Percentiles rank a stretch among this genome's conserved stretches.
Conservation (phyloP, 148 eudicot genomes). For the Chenopodium quinoa region DNA sequence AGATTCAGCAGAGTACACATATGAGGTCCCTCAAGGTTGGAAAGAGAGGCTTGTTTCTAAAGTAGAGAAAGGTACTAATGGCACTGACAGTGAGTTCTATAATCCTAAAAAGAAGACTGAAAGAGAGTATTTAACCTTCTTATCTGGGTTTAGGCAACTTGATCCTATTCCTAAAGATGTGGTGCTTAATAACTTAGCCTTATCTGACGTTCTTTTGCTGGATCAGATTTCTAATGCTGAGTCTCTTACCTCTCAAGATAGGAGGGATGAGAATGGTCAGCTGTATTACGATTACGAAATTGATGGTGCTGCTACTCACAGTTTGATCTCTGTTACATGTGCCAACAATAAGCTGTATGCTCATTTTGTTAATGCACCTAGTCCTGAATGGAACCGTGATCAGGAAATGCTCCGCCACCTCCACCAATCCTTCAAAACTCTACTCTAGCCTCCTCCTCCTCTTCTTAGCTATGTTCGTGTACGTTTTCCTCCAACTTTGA, state of each 20-base stretch:
- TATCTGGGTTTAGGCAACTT: conserved; percentile 59
- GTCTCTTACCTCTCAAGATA: conserved; percentile 50
- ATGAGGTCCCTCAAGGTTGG: conserved; percentile 91
- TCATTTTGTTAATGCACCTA: conserved; percentile 86
- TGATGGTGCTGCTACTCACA: conserved; percentile 55
- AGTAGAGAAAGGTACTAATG: conserved; percentile 89
- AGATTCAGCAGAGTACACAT: conserved; percentile 79
- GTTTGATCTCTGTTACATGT: conserved; percentile 80
- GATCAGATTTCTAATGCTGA: conserved; percentile 72
- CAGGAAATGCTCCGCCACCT: conserved; percentile 71
- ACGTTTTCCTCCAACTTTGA: no score
- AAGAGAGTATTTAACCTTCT: conserved; percentile 66
- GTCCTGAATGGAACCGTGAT: conserved; percentile 76
- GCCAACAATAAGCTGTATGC: conserved; percentile 82
- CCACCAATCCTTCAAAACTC: conserved; percentile 75
- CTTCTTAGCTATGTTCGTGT: no score
- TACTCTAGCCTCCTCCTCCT: conserved; percentile 24
- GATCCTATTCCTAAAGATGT: conserved; percentile 78
- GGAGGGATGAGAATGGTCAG: conserved; percentile 73
- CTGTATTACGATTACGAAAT: conserved; percentile 80
- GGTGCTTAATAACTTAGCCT: conserved; percentile 63
- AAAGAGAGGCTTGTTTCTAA: conserved; percentile 76
- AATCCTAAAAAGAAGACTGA: conserved; percentile 82
- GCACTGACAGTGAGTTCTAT: conserved; percentile 85
- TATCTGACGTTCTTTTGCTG: conserved; percentile 71